A percentile compares a stretch with the other conserved stretches of the same genome.
phyloP scores from a whole-genome alignment of 2,329 filamentous ascomycete genomes.

The Arthrobotrys pseudoclavata region DNA sequence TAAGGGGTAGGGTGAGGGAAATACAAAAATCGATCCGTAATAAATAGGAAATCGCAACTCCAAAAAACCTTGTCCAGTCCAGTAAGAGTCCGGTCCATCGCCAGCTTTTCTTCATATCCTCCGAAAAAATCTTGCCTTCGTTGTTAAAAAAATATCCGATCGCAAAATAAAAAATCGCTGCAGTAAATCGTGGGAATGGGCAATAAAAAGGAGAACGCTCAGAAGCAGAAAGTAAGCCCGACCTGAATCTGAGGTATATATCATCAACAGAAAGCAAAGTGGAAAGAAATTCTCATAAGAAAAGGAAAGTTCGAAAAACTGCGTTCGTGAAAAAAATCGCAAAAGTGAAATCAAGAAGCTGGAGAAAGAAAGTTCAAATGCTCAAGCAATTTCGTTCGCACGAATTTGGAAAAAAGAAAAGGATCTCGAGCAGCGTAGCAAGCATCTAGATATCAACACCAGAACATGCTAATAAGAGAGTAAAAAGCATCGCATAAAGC shows the following conservation, averaged over 20 bases:
- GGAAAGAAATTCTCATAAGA: constrained; percentile 9
- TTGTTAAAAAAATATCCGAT: constrained; percentile 8
- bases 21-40: constrained; percentile 16
- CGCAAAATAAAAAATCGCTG: constrained; percentile 27
- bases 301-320: constrained; percentile 7
- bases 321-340: constrained; percentile 24
- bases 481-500: constrained; percentile 41
- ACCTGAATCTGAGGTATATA: constrained; percentile 20
- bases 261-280: constrained; percentile 19
- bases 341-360: too few relatives aligned
- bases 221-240: constrained; percentile 4
- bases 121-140: constrained; percentile 9
- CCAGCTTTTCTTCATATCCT: constrained; percentile 19
- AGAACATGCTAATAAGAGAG: constrained; percentile 54
- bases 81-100: constrained; percentile 32
- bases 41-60: constrained; percentile 24
- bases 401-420: constrained; percentile 34
- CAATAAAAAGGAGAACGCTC: constrained; percentile 9
- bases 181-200: constrained; percentile 5
- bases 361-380: neutral
- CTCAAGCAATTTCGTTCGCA: constrained; percentile 43
- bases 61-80: constrained; percentile 19
- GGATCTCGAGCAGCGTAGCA: constrained; percentile 7
- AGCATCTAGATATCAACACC: constrained; percentile 59
- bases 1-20: constrained; percentile 4